Evolutionary conservation across 768 basidiomycete species (phyloP), one percentile per base, ranked within the genome.

Genomic region (Hebeloma cylindrosporum): DNA sequence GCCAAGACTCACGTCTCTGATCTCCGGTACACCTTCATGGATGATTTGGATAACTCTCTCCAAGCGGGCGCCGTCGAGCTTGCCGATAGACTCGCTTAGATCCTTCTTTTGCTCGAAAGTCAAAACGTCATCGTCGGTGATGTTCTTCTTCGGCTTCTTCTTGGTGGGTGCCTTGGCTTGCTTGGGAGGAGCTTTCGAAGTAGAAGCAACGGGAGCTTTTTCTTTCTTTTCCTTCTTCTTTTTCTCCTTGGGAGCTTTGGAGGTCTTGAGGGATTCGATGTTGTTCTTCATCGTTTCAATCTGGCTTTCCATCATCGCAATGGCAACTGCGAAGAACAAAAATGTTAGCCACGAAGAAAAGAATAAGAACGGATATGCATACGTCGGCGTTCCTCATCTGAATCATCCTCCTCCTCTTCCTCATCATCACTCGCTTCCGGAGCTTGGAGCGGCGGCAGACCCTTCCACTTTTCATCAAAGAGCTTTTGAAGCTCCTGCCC

Each of bases 101-200:
- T 97, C 93, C 68, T 96, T 93, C 85, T 99, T 99, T 74, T 98
- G 95, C 53, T 93, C 91, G 63, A 95, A 90, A 40, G 90, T 87
- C 27, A 97, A 75, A 35, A 85, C 82, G 45, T 93, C 89, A 56
- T 90, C 86, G 53, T 91, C 88, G 7, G 78, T 67, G 32, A 82
- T 63, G 28, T 74, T 72, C 62, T 86, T 87, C 74, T 88, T 88
- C 25, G 67, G 54, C 58, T 77, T 80, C 67, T 82, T 83, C 69
- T 82, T 82, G 29, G 72, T 57, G 10, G 71, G 62, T 5, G 70
- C 56, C 56, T 79, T 80, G 20, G 73, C 52, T 10, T 67, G 67
- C 52, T 82, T 84, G 22, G 72, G 64, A 20, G 75, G 53, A 18
- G 72, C 60, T 62, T 88, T 90, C 18, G 84, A 84, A 3, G 79